A percentile compares a stretch with the other conserved stretches of the same genome.
Evolutionary conservation across 140 eudicot genomes (phyloP).

Genomic region (Ambrosia hybrid): DNA sequence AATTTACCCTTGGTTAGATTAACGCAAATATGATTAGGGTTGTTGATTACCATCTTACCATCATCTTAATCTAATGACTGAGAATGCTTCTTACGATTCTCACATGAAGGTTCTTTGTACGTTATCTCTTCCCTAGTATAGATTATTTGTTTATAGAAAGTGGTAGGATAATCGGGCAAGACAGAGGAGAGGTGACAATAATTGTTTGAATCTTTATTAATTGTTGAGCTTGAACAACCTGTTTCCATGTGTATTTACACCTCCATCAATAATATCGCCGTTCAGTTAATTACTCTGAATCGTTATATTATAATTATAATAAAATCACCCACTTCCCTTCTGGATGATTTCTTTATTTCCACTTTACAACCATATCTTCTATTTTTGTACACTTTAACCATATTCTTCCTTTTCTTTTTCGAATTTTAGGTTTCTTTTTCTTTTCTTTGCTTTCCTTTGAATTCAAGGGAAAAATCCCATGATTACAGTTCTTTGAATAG

Average conservation of each 20-base stretch:
- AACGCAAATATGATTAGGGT: no score
- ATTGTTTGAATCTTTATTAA: not conserved
- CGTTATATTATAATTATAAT: no score
- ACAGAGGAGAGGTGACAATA: slow-evolving; percentile 5
- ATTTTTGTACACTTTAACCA: not conserved
- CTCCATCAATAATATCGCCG: slow-evolving; percentile 14
- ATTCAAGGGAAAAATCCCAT: not conserved
- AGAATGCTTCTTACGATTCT: no score
- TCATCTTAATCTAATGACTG: no score
- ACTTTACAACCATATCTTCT: not conserved
- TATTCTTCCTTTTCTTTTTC: slow-evolving; percentile 9
- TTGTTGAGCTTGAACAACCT: not conserved
- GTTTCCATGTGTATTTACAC: slow-evolving; percentile 17
- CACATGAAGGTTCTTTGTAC: no score
- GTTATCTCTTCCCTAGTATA: no score
- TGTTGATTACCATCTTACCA: no score
- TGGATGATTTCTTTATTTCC: not conserved
- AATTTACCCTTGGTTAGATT: no score
- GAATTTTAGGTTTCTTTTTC: slow-evolving; percentile 1
- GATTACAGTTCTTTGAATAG: not conserved
- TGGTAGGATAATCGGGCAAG: not conserved
- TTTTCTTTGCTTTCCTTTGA: not conserved
- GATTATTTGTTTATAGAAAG: not conserved
- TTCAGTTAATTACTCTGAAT: not conserved
- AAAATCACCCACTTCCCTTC: not conserved